Base-by-base conservation (phyloP, 208 protist species). In the Leishmania aethiopica region DNA sequence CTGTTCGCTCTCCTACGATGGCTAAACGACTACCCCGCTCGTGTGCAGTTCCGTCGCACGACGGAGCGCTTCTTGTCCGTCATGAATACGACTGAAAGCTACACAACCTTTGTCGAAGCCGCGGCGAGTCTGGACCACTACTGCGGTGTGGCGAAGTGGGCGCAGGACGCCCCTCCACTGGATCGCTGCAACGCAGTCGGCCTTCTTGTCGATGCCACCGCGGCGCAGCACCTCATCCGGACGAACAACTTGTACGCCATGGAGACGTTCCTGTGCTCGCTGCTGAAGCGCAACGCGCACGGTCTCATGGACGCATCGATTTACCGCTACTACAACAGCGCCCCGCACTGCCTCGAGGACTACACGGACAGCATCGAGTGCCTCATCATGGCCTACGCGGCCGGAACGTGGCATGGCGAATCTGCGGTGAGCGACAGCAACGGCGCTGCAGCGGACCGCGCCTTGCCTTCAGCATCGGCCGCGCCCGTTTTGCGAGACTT, bases 71-170 rank as follows among this genome's bases (percentile, higher is more conserved):
- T 85, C 77, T 72, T 90, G 28, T 70, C 82, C n/a, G 87, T 92
- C 19, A 91, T 92, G 86, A 88, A 90, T 81, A 90, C 91, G 19
- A 91, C 91, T 15, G 89, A 91, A 32, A 84, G 53, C 77, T 85
- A 90, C 71, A 40, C 83, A 3, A 92, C 91, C 42, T 92, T 85
- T 74, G 76, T 86, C 3, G 70, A 83, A 1, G 86, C 79, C 19
- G 89, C 89, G 0, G 51, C 79, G 22, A 79, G 77, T 57, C 84
- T 92, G 35, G 89, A 94, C 45, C 80, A 83, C 67, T 84, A 91
- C 79, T 84, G 85, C 47, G 89, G 91, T 7, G 79, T 90, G 19
- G 84, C 82, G 7, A 75, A 83, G 77, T 92, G 89, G 90, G 80
- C 77, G 45, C 73, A 81, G 35, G 77, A 84, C 35, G 80, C 83